Evolutionary conservation across 306 rosid genomes (phyloP).

Genomic region (Lathyrus tuberosus): DNA sequence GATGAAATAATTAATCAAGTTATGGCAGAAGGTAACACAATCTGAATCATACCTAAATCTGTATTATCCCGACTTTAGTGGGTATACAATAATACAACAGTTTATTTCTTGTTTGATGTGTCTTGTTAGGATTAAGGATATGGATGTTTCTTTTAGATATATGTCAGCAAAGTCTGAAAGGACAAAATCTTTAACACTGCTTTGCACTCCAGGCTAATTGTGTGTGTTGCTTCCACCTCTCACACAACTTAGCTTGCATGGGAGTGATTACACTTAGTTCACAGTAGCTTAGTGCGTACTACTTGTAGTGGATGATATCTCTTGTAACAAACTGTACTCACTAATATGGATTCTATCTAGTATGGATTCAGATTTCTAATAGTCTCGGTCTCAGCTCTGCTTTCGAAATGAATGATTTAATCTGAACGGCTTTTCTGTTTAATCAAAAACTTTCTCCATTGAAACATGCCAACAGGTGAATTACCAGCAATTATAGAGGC

Average conservation of each 20-base stretch:
- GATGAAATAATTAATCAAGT: conserved; percentile 98
- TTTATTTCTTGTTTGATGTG: conserved; percentile 8
- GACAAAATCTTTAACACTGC: conserved; percentile 16
- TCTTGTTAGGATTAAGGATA: conserved; percentile 24
- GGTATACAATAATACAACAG: background rate
- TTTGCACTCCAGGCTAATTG: too few relatives aligned
- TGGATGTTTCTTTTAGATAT: conserved; percentile 27
- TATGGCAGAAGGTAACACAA: conserved; percentile 91
- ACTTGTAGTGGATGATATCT: background rate
- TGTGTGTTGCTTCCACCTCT: too few relatives aligned
- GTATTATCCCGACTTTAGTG: conserved; percentile 20
- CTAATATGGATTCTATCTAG: too few relatives aligned
- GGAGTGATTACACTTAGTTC: background rate
- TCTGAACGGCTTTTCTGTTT: conserved; percentile 21
- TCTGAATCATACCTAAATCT: conserved; percentile 30
- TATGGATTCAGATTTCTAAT: too few relatives aligned
- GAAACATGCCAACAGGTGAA: conserved; percentile 27
- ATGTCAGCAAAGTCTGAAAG: conserved; percentile 27
- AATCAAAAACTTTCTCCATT: conserved; percentile 13
- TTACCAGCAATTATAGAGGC: conserved; percentile 15
- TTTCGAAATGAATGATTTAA: conserved; percentile 30
- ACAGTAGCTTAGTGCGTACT: background rate
- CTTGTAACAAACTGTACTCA: background rate
- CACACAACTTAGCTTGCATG: too few relatives aligned
- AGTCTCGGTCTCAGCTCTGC: conserved; percentile 4